Base-by-base conservation (phyloP, 768 basidiomycete species). In the Ephemerocybe angulata region DNA sequence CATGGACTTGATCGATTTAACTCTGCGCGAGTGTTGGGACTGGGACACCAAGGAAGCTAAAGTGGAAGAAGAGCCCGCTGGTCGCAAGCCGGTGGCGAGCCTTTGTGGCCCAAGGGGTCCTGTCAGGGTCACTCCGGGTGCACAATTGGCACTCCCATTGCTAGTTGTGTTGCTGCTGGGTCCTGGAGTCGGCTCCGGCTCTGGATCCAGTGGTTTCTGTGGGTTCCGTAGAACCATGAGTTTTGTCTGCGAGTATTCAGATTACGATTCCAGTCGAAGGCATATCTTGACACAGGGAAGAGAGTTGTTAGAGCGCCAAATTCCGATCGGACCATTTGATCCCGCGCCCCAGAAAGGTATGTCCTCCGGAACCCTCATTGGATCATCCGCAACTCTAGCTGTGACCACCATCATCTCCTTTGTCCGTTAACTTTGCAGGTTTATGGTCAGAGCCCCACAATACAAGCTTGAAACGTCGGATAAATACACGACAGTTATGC, bases 11-110 rank as follows among this genome's bases (percentile, higher is more conserved):
- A 19, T 25, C 11, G 54, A 55, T 41, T 41, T 52, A 33, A 35
- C 25, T 27, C 43, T 27, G 25, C 56, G 52, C n/a, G 21, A 35
- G 19, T 42, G 40, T 42, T 35, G 33, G 33, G 46, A 28, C 43
- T 57, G 44, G 22, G 50, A 49, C 19, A 57, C 40, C n/a, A 41
- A 24, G 27, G 56, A 52, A 21, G 51, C 56, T 10, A 52, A 35
- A 29, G 44, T 52, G n/a, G 54, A 55, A 17, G 47, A 52, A 8
- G 56, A 57, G 19, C 42, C 31, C 21, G 42, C 35, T 40, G 29
- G 29, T 7, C 49, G 25, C 42, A 56, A 37, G 7, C 46, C 46
- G 24, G 48, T 30, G 37, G 17, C 31, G 30, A 47, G 30, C 48
- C 38, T 28, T 25, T 27, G 12, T 55, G 44, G 15, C 33, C 27